Percentiles rank a stretch among this genome's conserved stretches.
Conservation (phyloP, 306 rosid species). For the Lithocarpus polystachyus region DNA sequence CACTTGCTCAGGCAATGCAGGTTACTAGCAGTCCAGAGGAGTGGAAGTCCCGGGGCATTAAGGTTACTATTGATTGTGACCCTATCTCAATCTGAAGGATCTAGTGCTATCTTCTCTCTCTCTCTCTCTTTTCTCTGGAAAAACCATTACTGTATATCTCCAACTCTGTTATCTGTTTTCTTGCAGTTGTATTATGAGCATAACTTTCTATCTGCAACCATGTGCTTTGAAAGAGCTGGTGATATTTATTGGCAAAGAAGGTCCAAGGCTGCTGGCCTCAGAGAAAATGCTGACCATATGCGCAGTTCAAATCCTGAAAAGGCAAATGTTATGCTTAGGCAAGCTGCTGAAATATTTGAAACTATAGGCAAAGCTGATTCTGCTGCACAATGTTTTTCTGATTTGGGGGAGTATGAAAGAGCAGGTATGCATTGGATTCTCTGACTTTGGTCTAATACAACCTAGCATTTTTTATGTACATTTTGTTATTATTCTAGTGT, state of each 20-base stretch:
- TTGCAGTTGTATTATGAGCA: slow-evolving; percentile 55
- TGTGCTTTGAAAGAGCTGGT: slow-evolving; percentile 73
- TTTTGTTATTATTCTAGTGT: not conserved
- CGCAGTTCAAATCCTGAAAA: slow-evolving; percentile 33
- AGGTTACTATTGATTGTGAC: slow-evolving; percentile 32
- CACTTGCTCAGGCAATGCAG: slow-evolving; percentile 71
- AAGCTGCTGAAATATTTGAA: slow-evolving; percentile 75
- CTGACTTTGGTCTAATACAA: not conserved
- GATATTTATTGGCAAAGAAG: slow-evolving; percentile 71
- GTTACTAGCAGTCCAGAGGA: slow-evolving; percentile 69
- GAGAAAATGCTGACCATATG: slow-evolving; percentile 48
- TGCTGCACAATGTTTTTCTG: slow-evolving; percentile 67
- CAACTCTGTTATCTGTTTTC: not conserved
- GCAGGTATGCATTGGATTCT: slow-evolving; percentile 46
- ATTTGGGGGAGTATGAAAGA: slow-evolving; percentile 60
- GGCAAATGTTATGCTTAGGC: slow-evolving; percentile 55
- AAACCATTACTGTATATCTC: not conserved
- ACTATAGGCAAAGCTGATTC: slow-evolving; percentile 54
- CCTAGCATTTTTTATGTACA: not conserved
- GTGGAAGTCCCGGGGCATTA: slow-evolving; percentile 71
- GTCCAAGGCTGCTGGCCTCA: slow-evolving; percentile 68
- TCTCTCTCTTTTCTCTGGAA: not conserved
- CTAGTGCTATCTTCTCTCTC: not conserved
- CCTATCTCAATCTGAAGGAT: not conserved
- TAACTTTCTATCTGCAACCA: slow-evolving; percentile 68